Conservation (phyloP, 805 yeast genomes). For the Pichia insulana region DNA sequence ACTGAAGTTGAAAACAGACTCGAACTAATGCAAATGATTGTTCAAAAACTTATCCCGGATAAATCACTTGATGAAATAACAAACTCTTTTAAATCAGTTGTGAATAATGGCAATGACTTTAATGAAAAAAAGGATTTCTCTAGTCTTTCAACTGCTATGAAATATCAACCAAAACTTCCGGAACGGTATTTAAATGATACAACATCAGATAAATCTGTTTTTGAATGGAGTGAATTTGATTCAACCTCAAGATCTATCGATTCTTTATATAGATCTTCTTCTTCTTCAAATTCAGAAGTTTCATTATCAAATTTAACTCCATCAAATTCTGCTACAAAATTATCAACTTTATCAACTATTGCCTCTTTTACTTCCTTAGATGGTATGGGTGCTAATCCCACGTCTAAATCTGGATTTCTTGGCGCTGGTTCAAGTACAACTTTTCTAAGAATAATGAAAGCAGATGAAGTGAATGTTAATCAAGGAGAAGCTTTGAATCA, state of each 20-base stretch:
- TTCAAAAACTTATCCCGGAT: slow-evolving; percentile 36
- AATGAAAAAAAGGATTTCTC: not conserved
- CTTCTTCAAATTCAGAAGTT: not conserved
- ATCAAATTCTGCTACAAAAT: not conserved
- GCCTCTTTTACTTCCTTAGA: slow-evolving; percentile 27
- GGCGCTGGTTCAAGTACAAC: slow-evolving; percentile 59
- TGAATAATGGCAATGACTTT: not conserved
- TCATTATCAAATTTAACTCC: not conserved
- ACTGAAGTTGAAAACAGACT: slow-evolving; percentile 64
- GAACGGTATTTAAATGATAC: slow-evolving; percentile 11
- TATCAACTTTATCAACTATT: not conserved
- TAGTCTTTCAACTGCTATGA: slow-evolving; percentile 12
- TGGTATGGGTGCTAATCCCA: slow-evolving; percentile 57
- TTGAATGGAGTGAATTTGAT: slow-evolving; percentile 14
- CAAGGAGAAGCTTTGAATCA: not conserved
- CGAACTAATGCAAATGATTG: slow-evolving; percentile 35
- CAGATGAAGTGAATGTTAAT: slow-evolving; percentile 24
- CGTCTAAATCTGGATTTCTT: slow-evolving; percentile 46
- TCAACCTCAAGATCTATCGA: not conserved
- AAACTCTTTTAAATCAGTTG: slow-evolving; percentile 10
- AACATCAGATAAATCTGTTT: slow-evolving; percentile 9
- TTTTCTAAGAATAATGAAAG: slow-evolving; percentile 32
- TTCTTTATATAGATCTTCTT: slow-evolving; percentile 3
- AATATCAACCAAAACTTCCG: slow-evolving; percentile 13
- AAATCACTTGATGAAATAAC: slow-evolving; percentile 34